These are phyloP conservation scores for Leavenworthia alabamica DNA, from an alignment of 345 rosid species.

Conservation along the genomic window DNA sequence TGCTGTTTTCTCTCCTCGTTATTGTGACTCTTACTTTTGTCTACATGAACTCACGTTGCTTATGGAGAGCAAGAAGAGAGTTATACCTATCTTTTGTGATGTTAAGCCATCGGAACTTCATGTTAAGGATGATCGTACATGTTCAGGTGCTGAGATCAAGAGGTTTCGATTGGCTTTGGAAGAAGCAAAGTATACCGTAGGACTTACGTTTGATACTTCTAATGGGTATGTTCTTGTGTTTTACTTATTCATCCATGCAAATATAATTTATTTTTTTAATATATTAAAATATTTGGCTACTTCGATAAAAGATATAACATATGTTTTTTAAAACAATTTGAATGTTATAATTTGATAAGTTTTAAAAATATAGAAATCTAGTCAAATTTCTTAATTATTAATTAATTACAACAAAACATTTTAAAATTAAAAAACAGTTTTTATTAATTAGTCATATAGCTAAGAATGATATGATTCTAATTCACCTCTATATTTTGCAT, in stretches of 20 bases:
- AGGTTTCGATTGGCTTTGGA: slow-evolving; percentile 51
- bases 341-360: background rate
- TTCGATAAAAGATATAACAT: background rate
- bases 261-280: background rate
- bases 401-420: background rate
- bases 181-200: slow-evolving; percentile 71
- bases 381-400: too few species aligned
- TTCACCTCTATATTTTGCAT: too few species aligned
- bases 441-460: background rate
- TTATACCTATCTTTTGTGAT: slow-evolving; percentile 74
- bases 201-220: slow-evolving; percentile 65
- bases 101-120: slow-evolving; percentile 71
- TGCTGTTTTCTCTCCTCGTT: slow-evolving; percentile 71
- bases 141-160: slow-evolving; percentile 33
- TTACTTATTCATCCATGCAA: background rate
- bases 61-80: slow-evolving; percentile 59
- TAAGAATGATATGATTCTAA: background rate
- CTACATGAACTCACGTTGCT: slow-evolving; percentile 70
- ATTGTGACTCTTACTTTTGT: slow-evolving; percentile 69
- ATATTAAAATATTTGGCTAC: background rate
- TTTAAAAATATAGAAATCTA: background rate
- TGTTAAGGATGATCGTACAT: slow-evolving; percentile 35
- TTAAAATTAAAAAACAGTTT: background rate
- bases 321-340: background rate
- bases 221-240: slow-evolving; percentile 43